Evolutionary conservation across 2,329 filamentous ascomycete species (phyloP).

Genomic region (Microcyclosporella mali): DNA sequence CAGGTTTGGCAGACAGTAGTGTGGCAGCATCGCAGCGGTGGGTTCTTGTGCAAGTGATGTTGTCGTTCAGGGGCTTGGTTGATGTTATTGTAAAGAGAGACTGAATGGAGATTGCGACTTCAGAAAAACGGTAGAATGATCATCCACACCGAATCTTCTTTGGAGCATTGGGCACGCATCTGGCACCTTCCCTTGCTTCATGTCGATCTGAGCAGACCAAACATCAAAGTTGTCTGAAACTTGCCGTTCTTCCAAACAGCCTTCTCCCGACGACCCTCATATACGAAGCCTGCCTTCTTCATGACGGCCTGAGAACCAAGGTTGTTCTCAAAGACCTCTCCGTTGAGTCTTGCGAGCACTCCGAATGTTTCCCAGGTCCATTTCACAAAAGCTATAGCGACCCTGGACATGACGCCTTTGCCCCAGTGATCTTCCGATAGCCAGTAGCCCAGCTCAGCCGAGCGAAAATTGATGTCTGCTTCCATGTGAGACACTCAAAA

Average conservation of each 20-base stretch:
- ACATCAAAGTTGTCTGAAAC: slow-evolving; percentile 29
- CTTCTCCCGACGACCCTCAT: slow-evolving; percentile 34
- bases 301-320: slow-evolving; percentile 32
- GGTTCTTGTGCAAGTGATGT: too few species aligned
- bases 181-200: too few species aligned
- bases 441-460: slow-evolving; percentile 41
- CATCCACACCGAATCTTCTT: too few species aligned
- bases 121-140: too few species aligned
- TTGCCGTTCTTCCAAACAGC: slow-evolving; percentile 33
- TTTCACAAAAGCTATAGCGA: slow-evolving; percentile 29
- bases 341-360: slow-evolving; percentile 29
- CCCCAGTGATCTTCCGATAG: slow-evolving; percentile 25
- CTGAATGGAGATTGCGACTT: too few species aligned
- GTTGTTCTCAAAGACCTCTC: slow-evolving; percentile 30
- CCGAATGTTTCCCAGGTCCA: slow-evolving; percentile 33
- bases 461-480: slow-evolving; percentile 32
- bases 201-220: slow-evolving; percentile 30
- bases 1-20: too few species aligned
- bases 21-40: too few species aligned
- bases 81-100: too few species aligned
- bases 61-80: too few species aligned
- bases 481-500: background rate
- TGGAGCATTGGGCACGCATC: too few species aligned
- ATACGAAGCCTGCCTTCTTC: slow-evolving; percentile 34
- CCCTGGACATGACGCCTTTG: slow-evolving; percentile 30